Evolutionary conservation across 352 stramenopile genomes (phyloP).

Genomic region (Phytophthora pinifolia): DNA sequence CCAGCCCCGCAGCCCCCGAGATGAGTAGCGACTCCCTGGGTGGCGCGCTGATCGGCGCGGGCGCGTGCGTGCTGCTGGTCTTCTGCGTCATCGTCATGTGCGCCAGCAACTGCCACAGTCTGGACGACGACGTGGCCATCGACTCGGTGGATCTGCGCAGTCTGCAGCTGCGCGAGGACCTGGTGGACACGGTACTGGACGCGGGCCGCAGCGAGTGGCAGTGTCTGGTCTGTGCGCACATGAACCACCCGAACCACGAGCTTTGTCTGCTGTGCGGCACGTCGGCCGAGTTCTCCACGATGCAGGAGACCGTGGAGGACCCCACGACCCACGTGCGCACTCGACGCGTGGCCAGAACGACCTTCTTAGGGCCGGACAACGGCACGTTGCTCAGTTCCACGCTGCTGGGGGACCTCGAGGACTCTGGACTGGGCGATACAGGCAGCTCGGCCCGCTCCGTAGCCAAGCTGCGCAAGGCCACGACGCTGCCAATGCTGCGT

Average conservation of each 20-base stretch:
- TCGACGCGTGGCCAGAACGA: constrained; percentile 27
- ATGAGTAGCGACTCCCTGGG: constrained; percentile 28
- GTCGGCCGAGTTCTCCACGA: constrained; percentile 52
- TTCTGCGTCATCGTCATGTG: constrained; percentile 51
- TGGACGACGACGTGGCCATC: constrained; percentile 46
- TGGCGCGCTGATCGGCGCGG: constrained; percentile 34
- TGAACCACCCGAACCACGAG: constrained; percentile 72
- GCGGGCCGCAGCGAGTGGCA: constrained; percentile 67
- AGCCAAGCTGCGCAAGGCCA: constrained; percentile 27
- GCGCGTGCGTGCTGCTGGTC: constrained; percentile 39
- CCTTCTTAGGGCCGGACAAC: constrained; percentile 32
- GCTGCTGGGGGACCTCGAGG: constrained; percentile 26
- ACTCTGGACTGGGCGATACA: constrained; percentile 19
- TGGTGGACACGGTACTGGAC: constrained; percentile 67
- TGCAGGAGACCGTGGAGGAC: constrained; percentile 40
- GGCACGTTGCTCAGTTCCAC: constrained; percentile 33
- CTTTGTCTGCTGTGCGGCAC: constrained; percentile 66
- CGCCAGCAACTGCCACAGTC: constrained; percentile 34
- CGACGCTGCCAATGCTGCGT: constrained; percentile 30
- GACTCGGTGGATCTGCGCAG: constrained; percentile 54
- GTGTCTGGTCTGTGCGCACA: constrained; percentile 70
- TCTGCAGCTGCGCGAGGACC: constrained; percentile 60
- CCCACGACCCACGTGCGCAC: constrained; percentile 11
- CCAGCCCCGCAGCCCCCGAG: no score
- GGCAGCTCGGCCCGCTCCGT: constrained; percentile 10